Evolutionary conservation across 75 land plant genomes (phyloP), one percentile per base, ranked within the genome.

Genomic region (Adiantum capillusveneris): DNA sequence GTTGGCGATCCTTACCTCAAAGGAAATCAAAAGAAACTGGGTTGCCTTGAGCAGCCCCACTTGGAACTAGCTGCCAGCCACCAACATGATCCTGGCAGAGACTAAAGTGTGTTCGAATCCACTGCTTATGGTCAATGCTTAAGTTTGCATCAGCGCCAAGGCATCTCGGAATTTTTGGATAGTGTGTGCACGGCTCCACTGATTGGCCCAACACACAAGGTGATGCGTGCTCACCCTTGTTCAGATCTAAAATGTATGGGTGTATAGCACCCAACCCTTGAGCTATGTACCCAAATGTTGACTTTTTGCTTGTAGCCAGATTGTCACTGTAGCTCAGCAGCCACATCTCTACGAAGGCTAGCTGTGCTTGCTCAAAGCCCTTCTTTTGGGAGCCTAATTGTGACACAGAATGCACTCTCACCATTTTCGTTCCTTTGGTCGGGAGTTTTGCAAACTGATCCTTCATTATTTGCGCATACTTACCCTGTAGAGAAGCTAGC

Each of bases 301-400:
- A 70, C 56, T 53, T 24, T 11, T 44, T 29, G 57, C 79, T 77
- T n/a, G 66, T 72, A 7, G 51, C 60, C 28, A 77, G 19, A 26
- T 18, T 58, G 25, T 76, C 69, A 27, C 69, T 54, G 65, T 65
- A 62, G 46, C 79, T 76, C 42, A 76, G 60, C 60, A 77, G 56
- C 80, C 80, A 77, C 80, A 77, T 77, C 43, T 77, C 80, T 17
- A 60, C 62, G 24, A 77, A 46, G 20, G 80, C 80, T 3, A 30
- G 27, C 31, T 57, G 37, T 7, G 62, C 25, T 34, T 77, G 80
- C 6, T 62, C 42, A 14, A 17, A 29, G 17, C 56, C 53, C 0
- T n/a, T 19, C 31, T 58, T 50, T 31, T 77, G 57, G n/a, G 18
- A 12, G 17, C 66, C 76, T n/a, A 57, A 39, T 5, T 25, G 16